Conservation (phyloP, 352 stramenopile species). For the Phytopythium aichiense region DNA sequence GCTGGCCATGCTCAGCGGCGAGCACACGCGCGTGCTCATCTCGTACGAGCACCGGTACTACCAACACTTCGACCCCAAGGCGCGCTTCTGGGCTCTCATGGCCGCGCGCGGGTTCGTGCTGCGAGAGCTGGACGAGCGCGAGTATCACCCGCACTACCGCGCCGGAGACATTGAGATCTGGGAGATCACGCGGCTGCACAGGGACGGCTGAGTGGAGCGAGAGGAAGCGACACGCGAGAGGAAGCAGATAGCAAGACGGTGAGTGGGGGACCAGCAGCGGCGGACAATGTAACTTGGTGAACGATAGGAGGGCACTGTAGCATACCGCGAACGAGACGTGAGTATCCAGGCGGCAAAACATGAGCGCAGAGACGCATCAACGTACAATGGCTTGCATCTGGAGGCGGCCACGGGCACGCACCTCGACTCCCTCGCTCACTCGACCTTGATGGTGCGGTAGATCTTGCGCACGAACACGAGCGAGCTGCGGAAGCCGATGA, state of each 20-base stretch:
- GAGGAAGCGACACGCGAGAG: not conserved
- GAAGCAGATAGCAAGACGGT: not conserved
- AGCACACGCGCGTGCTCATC: constrained; percentile 64
- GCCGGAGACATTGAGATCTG: constrained; percentile 90
- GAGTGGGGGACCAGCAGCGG: not conserved
- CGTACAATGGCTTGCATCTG: not conserved
- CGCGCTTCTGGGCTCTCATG: constrained; percentile 76
- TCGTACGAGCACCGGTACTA: constrained; percentile 88
- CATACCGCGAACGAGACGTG: constrained; percentile 1
- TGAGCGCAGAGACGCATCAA: not conserved
- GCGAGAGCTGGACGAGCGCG: constrained; percentile 34
- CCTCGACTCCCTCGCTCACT: constrained; percentile 48
- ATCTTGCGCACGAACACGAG: constrained; percentile 97
- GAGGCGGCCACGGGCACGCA: not conserved
- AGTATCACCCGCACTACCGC: constrained; percentile 73
- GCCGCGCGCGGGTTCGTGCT: constrained; percentile 37
- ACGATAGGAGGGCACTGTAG: constrained; percentile 10
- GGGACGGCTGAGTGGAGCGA: not conserved
- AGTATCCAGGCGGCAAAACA: not conserved
- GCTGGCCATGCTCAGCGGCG: constrained; percentile 60
- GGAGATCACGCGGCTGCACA: constrained; percentile 30
- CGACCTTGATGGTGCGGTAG: constrained; percentile 96
- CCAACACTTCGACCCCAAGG: constrained; percentile 74
- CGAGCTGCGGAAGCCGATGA: constrained; percentile 94
- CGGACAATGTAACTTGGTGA: constrained; percentile 1